Percentiles rank a stretch among this genome's conserved stretches.
phyloP scores from a whole-genome alignment of 2,329 filamentous ascomycete genomes.

The Sordariomycetes sp. region DNA sequence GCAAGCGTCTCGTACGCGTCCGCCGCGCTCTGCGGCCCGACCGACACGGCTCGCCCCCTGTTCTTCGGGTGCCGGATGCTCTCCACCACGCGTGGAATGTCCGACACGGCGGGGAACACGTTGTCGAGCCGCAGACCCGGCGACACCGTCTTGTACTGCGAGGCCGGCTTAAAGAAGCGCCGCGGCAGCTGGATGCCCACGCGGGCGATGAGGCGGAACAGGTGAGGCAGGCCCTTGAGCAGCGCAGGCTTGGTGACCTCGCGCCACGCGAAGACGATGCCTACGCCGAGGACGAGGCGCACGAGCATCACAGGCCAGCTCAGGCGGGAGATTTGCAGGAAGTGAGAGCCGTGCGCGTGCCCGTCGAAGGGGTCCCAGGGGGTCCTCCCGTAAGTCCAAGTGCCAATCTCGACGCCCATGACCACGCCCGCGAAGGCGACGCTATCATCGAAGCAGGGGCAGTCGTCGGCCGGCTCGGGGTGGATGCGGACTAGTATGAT shows the following conservation, averaged over 20 bases:
- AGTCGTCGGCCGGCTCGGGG: constrained; percentile 92
- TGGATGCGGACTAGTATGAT: constrained; percentile 77
- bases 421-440: constrained; percentile 87
- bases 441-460: constrained; percentile 93
- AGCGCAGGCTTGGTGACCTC: constrained; percentile 79
- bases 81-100: constrained; percentile 72
- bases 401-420: constrained; percentile 72
- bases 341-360: constrained; percentile 35
- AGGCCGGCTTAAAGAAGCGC: constrained; percentile 83
- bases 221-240: constrained; percentile 66
- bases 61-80: constrained; percentile 65
- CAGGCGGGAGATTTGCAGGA: constrained; percentile 55
- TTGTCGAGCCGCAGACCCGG: constrained; percentile 64
- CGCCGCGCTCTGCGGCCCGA: constrained; percentile 90
- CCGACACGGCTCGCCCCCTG: constrained; percentile 70
- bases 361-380: constrained; percentile 29
- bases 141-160: constrained; percentile 77
- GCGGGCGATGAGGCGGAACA: constrained; percentile 79
- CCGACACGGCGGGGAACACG: constrained; percentile 78
- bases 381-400: constrained; percentile 68
- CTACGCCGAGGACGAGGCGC: constrained; percentile 68
- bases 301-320: constrained; percentile 53
- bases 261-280: constrained; percentile 81
- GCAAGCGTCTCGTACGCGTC: constrained; percentile 94
- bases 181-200: constrained; percentile 72